Evolutionary conservation across 495 filamentous ascomycete species (phyloP).

Genomic region (Penicillium paxilli): DNA sequence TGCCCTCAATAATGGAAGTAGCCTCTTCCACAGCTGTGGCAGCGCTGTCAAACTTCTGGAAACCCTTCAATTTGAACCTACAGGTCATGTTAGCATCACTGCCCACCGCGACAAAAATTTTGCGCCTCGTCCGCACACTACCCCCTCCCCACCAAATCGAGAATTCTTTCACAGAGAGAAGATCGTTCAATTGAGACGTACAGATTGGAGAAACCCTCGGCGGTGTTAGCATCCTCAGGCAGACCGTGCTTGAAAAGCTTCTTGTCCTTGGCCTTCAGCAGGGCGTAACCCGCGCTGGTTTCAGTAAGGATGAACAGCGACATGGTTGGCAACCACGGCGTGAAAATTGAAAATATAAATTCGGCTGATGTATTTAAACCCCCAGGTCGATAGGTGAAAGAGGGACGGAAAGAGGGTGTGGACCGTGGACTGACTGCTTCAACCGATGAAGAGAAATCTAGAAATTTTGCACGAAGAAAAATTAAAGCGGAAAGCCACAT

Average conservation of each 20-base stretch:
- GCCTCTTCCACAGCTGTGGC: slow-evolving; percentile 83
- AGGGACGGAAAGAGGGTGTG: slow-evolving; percentile 21
- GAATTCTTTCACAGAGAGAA: slow-evolving; percentile 1
- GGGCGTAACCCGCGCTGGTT: slow-evolving; percentile 93
- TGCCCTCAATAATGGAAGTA: slow-evolving; percentile 83
- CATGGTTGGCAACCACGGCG: slow-evolving; percentile 53
- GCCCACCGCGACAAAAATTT: slow-evolving; percentile 25
- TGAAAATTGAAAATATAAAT: slow-evolving; percentile 23
- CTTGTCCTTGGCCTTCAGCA: slow-evolving; percentile 97
- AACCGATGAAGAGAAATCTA: slow-evolving; percentile 30
- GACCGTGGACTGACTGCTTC: slow-evolving; percentile 26
- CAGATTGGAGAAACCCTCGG: slow-evolving; percentile 85
- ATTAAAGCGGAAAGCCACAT: slow-evolving; percentile 28
- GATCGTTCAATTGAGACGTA: slow-evolving; percentile 56
- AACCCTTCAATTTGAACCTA: slow-evolving; percentile 93
- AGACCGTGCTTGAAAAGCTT: slow-evolving; percentile 89
- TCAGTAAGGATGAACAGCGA: slow-evolving; percentile 83
- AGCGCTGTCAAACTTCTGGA: slow-evolving; percentile 94
- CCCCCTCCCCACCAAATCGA: slow-evolving; percentile 9
- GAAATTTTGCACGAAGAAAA: slow-evolving; percentile 36
- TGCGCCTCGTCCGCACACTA: slow-evolving; percentile 12
- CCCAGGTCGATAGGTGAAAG: slow-evolving; percentile 17
- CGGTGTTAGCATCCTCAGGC: slow-evolving; percentile 67
- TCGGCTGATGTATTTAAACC: slow-evolving; percentile 13
- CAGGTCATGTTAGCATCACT: slow-evolving; percentile 25